These are phyloP conservation scores for Chalaropsis ovoidea DNA, from an alignment of 2,329 filamentous ascomycete species.

Conservation along the genomic window DNA sequence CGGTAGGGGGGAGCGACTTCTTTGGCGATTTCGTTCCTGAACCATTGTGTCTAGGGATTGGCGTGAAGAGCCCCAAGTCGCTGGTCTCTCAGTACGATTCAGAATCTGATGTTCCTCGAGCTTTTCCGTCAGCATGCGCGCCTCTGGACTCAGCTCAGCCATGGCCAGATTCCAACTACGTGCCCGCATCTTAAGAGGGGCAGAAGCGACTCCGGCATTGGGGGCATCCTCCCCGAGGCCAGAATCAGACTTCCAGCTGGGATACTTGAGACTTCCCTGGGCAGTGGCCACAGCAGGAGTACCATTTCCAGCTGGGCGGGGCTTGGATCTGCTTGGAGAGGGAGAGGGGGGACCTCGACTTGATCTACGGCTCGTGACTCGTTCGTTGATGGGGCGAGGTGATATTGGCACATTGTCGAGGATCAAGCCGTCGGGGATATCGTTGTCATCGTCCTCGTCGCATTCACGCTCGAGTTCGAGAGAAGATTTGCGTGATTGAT, in stretches of 20 bases:
- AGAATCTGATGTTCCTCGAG: conserved; percentile 67
- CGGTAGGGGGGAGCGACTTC: conserved; percentile 44
- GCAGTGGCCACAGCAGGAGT: conserved; percentile 51
- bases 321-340: conserved; percentile 31
- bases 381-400: conserved; percentile 52
- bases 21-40: conserved; percentile 29
- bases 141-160: conserved; percentile 59
- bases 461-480: conserved; percentile 66
- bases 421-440: conserved; percentile 67
- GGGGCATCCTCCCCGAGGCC: conserved; percentile 30
- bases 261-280: conserved; percentile 50
- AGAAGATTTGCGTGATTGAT: conserved; percentile 53
- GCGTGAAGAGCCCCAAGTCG: conserved; percentile 26
- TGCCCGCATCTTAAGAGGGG: conserved; percentile 45
- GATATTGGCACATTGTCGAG: conserved; percentile 77
- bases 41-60: conserved; percentile 25
- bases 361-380: conserved; percentile 29
- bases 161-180: conserved; percentile 67
- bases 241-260: conserved; percentile 43
- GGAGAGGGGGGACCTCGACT: conserved; percentile 23
- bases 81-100: conserved; percentile 28
- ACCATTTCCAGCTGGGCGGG: conserved; percentile 52
- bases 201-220: conserved; percentile 29
- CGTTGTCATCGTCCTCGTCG: conserved; percentile 63
- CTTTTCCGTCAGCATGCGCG: conserved; percentile 64